Evolutionary conservation across 257 asterid genomes (phyloP).

Genomic region (Solanum arcanum): DNA sequence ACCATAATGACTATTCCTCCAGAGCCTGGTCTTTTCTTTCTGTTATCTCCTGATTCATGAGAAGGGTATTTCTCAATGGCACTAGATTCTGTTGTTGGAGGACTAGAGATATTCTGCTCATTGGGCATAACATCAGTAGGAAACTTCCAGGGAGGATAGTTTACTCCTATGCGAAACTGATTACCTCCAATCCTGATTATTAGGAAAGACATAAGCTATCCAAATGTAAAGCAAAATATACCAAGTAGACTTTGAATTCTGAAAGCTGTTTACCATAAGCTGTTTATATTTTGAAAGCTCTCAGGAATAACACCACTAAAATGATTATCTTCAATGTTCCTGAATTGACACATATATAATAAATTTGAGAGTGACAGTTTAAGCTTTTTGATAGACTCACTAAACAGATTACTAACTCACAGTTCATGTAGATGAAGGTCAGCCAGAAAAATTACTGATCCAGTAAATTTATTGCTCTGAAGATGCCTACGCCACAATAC

Average conservation of each 20-base stretch:
- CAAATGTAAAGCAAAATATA: neutral
- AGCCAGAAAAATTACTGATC: conserved; percentile 70
- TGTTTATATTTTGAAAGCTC: conserved; percentile 49
- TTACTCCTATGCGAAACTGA: conserved; percentile 36
- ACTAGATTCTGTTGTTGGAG: conserved; percentile 55
- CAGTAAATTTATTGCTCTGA: conserved; percentile 72
- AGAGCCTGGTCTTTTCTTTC: conserved; percentile 23
- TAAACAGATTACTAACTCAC: conserved; percentile 41
- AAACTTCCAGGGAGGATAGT: conserved; percentile 74
- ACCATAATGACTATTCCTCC: conserved; percentile 26
- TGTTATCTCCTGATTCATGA: conserved; percentile 12
- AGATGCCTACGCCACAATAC: conserved; percentile 48
- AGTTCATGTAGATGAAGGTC: conserved; percentile 55
- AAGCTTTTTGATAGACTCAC: neutral
- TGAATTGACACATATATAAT: conserved; percentile 13
- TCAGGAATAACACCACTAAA: conserved; percentile 93
- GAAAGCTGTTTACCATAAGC: conserved; percentile 47
- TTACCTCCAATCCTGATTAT: conserved; percentile 73
- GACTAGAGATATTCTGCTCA: conserved; percentile 41
- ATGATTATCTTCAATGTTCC: conserved; percentile 88
- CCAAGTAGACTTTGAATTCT: neutral
- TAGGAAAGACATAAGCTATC: neutral
- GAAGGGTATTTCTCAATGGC: conserved; percentile 46
- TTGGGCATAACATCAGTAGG: conserved; percentile 43
- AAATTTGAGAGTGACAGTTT: neutral